Conservation (phyloP, 441 rosid species). For the Manihot esculenta region DNA sequence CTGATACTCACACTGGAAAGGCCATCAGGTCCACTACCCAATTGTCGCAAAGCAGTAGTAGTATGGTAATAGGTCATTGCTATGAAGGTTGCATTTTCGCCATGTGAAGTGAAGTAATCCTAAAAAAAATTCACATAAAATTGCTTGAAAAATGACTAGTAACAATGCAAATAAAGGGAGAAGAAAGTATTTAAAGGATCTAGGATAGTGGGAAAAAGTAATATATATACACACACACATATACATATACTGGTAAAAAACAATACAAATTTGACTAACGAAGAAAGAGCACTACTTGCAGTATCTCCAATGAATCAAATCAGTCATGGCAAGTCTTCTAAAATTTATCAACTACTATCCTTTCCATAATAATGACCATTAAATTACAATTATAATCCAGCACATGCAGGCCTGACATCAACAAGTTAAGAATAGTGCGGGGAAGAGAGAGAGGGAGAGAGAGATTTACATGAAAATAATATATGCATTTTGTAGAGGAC, state of each 20-base stretch:
- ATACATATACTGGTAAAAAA: not conserved
- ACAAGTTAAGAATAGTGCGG: not conserved
- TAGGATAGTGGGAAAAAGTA: not conserved
- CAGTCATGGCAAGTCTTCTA: not conserved
- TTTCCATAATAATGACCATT: not conserved
- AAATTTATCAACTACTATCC: not conserved
- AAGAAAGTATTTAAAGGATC: not conserved
- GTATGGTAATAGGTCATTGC: slow-evolving; percentile 92
- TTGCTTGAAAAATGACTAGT: not conserved
- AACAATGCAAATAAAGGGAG: not conserved
- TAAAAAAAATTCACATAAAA: slow-evolving; percentile 29
- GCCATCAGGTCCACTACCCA: slow-evolving; percentile 68
- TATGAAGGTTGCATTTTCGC: slow-evolving; percentile 78
- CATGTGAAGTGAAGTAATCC: slow-evolving; percentile 94
- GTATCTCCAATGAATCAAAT: not conserved
- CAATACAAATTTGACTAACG: not conserved
- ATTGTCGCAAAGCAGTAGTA: slow-evolving; percentile 71
- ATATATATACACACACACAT: no score
- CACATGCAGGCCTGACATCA: not conserved
- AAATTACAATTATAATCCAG: not conserved
- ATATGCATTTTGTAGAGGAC: not conserved
- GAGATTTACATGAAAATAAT: not conserved
- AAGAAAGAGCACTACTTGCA: not conserved
- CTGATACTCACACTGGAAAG: slow-evolving; percentile 86
- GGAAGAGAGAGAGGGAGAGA: not conserved